Base-by-base conservation (phyloP, 257 asterid species). In the Fraxinus cuspidata region DNA sequence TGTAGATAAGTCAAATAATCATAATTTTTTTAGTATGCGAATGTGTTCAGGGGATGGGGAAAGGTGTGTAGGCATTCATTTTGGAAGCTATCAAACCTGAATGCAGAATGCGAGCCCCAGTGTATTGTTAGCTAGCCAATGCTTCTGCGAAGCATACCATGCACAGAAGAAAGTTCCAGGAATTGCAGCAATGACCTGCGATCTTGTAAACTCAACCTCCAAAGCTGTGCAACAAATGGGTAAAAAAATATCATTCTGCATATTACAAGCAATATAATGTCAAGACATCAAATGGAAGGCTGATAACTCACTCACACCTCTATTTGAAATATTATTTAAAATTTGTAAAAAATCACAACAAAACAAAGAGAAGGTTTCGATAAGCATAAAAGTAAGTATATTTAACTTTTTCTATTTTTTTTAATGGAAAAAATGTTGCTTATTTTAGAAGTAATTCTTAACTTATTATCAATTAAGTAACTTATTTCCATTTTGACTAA, bases 91-190 rank as follows among this genome's bases (percentile, higher is more conserved):
- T 69, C 74, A 64, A 73, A 94, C 97, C 97, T 94, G 99, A 88
- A 95, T 90, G 93, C 92, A 90, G 87, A 95, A 95, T 27, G 98
- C 93, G 42, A 93, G 97, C 74, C 99, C 98, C 92, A 95, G 83
- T 51, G 88, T 86, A 65, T 96, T 96, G 88, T 93, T 96, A 77
- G 99, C 97, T 34, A 93, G 92, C 99, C 99, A 96, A 82, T 96
- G 99, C 92, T 96, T 96, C 90, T 90, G 79, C 44, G 86, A 85
- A 75, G 98, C 99, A 86, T 95, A 93, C 98, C 99, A 95, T 18
- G 86, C 97, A 71, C 98, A 95, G 79, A 95, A 95, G 89, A 93
- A 89, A 71, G 94, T 88, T 82, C 97, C 99, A 47, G 99, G 99
- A 83, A 95, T 90, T 64, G 94, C 89, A 32, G 99, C 93, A 66